Evolutionary conservation across 192 early-diverging fungal species (phyloP).

Genomic region (Gaertneriomyces sp.): DNA sequence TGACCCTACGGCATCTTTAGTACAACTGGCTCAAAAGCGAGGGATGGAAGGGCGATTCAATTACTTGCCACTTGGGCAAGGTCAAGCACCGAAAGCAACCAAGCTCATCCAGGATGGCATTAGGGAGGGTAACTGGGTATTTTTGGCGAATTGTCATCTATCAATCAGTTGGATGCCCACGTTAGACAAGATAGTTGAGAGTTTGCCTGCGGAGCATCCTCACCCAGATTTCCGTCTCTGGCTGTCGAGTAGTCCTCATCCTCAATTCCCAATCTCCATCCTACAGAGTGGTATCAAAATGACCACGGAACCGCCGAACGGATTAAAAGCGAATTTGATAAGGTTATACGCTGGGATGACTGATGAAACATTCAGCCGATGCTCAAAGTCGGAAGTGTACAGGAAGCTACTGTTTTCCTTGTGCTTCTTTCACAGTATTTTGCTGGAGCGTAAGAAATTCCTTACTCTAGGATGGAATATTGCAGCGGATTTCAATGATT

Average conservation of each 20-base stretch:
- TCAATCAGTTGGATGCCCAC: slow-evolving; percentile 63
- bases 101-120: slow-evolving; percentile 57
- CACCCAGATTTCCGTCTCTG: slow-evolving; percentile 59
- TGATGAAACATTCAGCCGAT: slow-evolving; percentile 47
- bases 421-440: slow-evolving; percentile 57
- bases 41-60: slow-evolving; percentile 52
- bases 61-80: slow-evolving; percentile 60
- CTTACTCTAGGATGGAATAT: slow-evolving; percentile 64
- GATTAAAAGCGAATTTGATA: slow-evolving; percentile 53
- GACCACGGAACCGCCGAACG: slow-evolving; percentile 63
- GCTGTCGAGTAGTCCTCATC: slow-evolving; percentile 63
- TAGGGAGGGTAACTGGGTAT: slow-evolving; percentile 61
- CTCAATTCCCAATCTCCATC: slow-evolving; percentile 63
- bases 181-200: slow-evolving; percentile 59
- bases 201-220: slow-evolving; percentile 47
- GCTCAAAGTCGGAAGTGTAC: slow-evolving; percentile 48
- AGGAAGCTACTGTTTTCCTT: slow-evolving; percentile 54
- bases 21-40: slow-evolving; percentile 46
- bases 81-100: slow-evolving; percentile 61
- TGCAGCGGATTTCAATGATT: slow-evolving; percentile 60
- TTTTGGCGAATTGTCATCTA: slow-evolving; percentile 63
- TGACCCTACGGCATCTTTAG: slow-evolving; percentile 47
- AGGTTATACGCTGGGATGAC: slow-evolving; percentile 47
- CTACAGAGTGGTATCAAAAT: slow-evolving; percentile 58
- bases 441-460: slow-evolving; percentile 63